Conservation (phyloP, 805 yeast genomes). For the Pichia membranifaciens region DNA sequence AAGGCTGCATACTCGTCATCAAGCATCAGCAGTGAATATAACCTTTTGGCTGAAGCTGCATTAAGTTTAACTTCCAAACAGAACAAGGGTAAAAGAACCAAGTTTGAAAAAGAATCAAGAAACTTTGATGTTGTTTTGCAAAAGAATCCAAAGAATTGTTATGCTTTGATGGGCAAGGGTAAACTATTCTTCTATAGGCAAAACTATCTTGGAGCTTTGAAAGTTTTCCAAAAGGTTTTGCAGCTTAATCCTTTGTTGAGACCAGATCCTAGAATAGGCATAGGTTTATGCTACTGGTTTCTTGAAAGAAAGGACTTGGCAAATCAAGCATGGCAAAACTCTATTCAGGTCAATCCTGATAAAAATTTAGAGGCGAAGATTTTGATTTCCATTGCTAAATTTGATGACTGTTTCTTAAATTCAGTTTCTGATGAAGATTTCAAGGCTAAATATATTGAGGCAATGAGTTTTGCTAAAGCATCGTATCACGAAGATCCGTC, state of each 20-base stretch:
- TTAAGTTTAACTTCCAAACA: slow-evolving; percentile 59
- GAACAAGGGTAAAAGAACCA: slow-evolving; percentile 49
- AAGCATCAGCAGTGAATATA: slow-evolving; percentile 35
- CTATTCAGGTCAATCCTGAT: slow-evolving; percentile 56
- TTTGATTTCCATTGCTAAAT: slow-evolving; percentile 59
- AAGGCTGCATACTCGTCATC: slow-evolving; percentile 42
- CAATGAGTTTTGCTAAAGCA: slow-evolving; percentile 45
- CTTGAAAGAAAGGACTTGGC: slow-evolving; percentile 77
- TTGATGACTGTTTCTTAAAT: slow-evolving; percentile 54
- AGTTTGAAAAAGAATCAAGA: slow-evolving; percentile 65
- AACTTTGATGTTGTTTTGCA: slow-evolving; percentile 57
- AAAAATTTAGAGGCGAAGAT: slow-evolving; percentile 53
- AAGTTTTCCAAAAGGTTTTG: slow-evolving; percentile 77
- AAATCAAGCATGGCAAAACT: slow-evolving; percentile 72
- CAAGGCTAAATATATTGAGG: slow-evolving; percentile 48
- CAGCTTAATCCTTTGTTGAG: slow-evolving; percentile 66
- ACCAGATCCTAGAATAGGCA: slow-evolving; percentile 93
- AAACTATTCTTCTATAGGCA: slow-evolving; percentile 67
- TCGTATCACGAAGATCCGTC: slow-evolving; percentile 38
- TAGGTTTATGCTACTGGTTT: slow-evolving; percentile 92
- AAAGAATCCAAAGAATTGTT: slow-evolving; percentile 54
- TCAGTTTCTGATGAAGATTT: slow-evolving; percentile 60
- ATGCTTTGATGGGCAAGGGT: slow-evolving; percentile 81
- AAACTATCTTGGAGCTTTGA: slow-evolving; percentile 68
- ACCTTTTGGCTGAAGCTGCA: slow-evolving; percentile 63